Percentiles rank a stretch among this genome's conserved stretches.
These are phyloP conservation scores for Nakazawaea ernobii DNA, from an alignment of 805 yeast genomes.

Conservation along the genomic window DNA sequence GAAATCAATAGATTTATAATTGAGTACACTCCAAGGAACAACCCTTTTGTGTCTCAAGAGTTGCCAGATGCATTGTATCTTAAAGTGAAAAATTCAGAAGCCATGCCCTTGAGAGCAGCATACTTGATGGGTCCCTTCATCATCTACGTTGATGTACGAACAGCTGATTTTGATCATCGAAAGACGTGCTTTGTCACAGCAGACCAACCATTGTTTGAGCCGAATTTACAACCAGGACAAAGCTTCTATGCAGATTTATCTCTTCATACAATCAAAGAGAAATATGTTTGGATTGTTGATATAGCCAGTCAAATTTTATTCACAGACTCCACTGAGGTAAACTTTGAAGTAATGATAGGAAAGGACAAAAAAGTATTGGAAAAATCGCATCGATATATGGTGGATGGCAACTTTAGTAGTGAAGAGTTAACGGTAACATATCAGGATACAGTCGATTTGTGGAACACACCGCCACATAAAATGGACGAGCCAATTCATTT, in stretches of 20 bases:
- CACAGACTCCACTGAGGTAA: conserved; percentile 59
- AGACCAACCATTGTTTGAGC: conserved; percentile 72
- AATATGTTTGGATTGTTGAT: conserved; percentile 75
- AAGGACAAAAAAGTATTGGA: conserved; percentile 27
- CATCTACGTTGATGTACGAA: conserved; percentile 75
- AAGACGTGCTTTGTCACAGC: conserved; percentile 57
- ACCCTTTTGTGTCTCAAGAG: conserved; percentile 5
- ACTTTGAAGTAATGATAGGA: conserved; percentile 57
- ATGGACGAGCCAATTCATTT: conserved; percentile 64
- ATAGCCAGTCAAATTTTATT: conserved; percentile 77
- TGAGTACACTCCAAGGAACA: conserved; percentile 36
- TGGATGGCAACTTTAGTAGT: conserved; percentile 18
- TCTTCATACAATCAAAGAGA: conserved; percentile 53
- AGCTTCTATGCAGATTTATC: conserved; percentile 53
- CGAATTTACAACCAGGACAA: conserved; percentile 68
- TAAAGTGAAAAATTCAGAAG: conserved; percentile 66
- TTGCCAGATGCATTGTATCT: conserved; percentile 34
- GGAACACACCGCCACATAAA: conserved; percentile 62
- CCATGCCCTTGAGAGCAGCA: conserved; percentile 71
- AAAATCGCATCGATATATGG: conserved; percentile 13
- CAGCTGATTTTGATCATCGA: conserved; percentile 55
- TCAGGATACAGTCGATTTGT: conserved; percentile 60
- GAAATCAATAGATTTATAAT: conserved; percentile 52
- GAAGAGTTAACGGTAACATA: conserved; percentile 41
- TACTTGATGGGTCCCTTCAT: conserved; percentile 86